Conservation (phyloP, 306 rosid genomes). For the Carpinus fangiana region DNA sequence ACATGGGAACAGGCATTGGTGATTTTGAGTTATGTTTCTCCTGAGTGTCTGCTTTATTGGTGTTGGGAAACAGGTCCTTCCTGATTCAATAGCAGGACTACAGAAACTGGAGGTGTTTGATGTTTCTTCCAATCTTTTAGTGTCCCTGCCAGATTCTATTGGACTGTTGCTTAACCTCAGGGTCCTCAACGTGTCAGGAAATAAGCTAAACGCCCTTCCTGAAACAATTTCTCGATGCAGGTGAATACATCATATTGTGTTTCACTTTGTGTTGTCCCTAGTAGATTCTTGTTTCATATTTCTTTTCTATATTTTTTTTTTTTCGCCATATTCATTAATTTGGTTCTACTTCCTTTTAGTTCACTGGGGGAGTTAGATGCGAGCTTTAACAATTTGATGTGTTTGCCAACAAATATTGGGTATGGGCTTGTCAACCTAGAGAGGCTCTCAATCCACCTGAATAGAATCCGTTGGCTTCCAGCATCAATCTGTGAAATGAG, state of each 20-base stretch:
- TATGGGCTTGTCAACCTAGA: conserved; percentile 46
- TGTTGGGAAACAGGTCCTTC: conserved; percentile 41
- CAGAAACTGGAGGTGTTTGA: conserved; percentile 49
- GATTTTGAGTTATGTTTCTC: not conserved
- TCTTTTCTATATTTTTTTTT: not conserved
- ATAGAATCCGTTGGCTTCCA: conserved; percentile 51
- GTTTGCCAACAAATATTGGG: conserved; percentile 49
- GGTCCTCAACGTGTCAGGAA: conserved; percentile 45
- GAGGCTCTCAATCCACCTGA: conserved; percentile 46
- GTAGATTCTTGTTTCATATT: not conserved
- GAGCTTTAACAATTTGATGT: conserved; percentile 49
- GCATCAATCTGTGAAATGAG: conserved; percentile 52
- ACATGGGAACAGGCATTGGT: not conserved
- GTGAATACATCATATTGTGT: conserved; percentile 21
- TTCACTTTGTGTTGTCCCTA: no score
- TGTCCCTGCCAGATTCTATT: conserved; percentile 39
- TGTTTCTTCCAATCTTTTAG: conserved; percentile 45
- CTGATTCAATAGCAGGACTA: conserved; percentile 48
- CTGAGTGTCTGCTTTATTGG: not conserved
- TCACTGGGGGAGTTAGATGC: conserved; percentile 50
- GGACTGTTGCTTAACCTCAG: conserved; percentile 48
- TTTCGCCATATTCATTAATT: not conserved
- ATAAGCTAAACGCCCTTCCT: conserved; percentile 47
- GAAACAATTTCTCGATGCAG: conserved; percentile 52
- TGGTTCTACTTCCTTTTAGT: conserved; percentile 25